Percentiles rank a stretch among this genome's conserved stretches.
Evolutionary conservation across 2,329 filamentous ascomycete genomes (phyloP).

Genomic region (Xylogone sp.): DNA sequence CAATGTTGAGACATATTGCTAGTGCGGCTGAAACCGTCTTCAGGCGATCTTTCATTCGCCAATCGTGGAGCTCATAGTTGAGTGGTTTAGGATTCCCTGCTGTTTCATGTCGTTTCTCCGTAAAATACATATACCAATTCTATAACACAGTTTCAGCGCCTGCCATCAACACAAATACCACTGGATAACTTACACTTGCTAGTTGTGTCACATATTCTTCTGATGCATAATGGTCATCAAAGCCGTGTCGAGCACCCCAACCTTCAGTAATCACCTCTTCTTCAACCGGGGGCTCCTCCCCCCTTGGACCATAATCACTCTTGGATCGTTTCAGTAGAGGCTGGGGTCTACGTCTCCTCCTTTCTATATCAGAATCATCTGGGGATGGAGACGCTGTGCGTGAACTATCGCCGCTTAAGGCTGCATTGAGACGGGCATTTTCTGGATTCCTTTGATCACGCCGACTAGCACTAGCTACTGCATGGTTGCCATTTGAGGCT

Average conservation of each 20-base stretch:
- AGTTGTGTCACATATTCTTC: conserved; percentile 67
- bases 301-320: conserved; percentile 47
- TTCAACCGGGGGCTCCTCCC: conserved; percentile 27
- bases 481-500: background rate
- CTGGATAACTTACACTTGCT: conserved; percentile 49
- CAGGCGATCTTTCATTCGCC: conserved; percentile 93
- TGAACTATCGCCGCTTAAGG: conserved; percentile 1
- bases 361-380: conserved; percentile 24
- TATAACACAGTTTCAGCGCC: conserved; percentile 34
- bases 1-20: conserved; percentile 93
- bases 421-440: background rate
- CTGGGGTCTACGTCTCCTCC: conserved; percentile 16
- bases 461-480: background rate
- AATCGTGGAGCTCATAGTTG: conserved; percentile 72
- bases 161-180: background rate
- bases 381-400: conserved; percentile 14
- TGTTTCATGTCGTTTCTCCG: conserved; percentile 94
- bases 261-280: conserved; percentile 23
- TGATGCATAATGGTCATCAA: conserved; percentile 69
- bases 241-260: conserved; percentile 57
- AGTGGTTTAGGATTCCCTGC: conserved; percentile 78
- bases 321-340: conserved; percentile 36
- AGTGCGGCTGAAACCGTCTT: conserved; percentile 96
- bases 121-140: conserved; percentile 99
- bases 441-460: background rate